Percentiles rank a stretch among this genome's conserved stretches.
Evolutionary conservation across 2,329 filamentous ascomycete genomes (phyloP).

Genomic region (Botrytis fabae): DNA sequence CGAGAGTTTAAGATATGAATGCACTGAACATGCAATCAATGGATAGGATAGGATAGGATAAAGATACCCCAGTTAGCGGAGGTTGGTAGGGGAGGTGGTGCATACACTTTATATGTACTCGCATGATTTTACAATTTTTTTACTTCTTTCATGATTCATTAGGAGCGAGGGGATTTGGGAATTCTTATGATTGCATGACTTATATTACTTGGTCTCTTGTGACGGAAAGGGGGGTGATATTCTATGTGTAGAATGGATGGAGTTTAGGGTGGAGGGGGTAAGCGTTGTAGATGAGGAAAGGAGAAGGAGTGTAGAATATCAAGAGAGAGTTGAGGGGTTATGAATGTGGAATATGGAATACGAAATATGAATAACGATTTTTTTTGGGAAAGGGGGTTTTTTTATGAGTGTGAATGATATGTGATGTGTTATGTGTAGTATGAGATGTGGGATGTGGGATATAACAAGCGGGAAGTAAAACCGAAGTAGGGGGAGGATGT

Average conservation of each 20-base stretch:
- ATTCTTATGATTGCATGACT: conserved; percentile 11
- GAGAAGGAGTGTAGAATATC: background rate
- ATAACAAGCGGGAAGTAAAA: background rate
- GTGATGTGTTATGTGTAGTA: background rate
- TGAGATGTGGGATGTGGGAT: background rate
- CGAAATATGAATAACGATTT: conserved; percentile 4
- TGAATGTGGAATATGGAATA: background rate
- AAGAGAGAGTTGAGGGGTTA: background rate
- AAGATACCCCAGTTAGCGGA: conserved; percentile 12
- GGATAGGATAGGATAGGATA: conserved; percentile 18
- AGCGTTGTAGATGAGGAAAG: background rate
- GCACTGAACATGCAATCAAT: conserved; percentile 5
- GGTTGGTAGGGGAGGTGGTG: background rate
- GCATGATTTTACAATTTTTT: background rate
- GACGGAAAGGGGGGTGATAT: background rate
- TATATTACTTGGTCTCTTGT: background rate
- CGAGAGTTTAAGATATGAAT: background rate
- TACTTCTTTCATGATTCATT: background rate
- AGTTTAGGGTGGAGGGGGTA: background rate
- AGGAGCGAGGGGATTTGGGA: background rate
- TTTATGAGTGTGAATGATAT: background rate
- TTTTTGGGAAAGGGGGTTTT: background rate
- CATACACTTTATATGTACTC: background rate
- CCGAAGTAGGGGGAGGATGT: background rate
- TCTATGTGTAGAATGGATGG: conserved; percentile 3